Conservation (phyloP, 495 filamentous ascomycete genomes). For the Choiromyces venosus region DNA sequence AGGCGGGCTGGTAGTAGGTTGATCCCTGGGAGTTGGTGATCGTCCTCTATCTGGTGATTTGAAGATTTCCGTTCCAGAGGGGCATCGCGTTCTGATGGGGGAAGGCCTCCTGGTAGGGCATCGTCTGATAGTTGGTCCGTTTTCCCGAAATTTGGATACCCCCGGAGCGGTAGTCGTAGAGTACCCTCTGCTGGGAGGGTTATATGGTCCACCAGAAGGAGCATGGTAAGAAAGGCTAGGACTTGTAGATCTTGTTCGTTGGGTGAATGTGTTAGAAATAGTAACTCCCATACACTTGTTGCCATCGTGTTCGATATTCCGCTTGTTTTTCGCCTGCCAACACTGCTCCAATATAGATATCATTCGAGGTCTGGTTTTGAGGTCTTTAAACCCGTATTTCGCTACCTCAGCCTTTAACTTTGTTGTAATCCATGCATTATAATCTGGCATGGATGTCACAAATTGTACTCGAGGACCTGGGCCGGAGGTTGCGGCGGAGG, state of each 20-base stretch:
- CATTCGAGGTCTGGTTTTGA: conserved; percentile 66
- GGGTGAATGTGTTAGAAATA: neutral
- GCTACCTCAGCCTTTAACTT: conserved; percentile 59
- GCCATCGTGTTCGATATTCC: conserved; percentile 10
- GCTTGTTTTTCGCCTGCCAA: conserved; percentile 54
- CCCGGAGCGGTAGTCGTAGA: neutral
- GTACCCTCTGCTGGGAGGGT: neutral
- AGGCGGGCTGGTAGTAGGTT: neutral
- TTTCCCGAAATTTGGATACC: neutral
- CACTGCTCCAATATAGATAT: conserved; percentile 66
- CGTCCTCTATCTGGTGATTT: neutral
- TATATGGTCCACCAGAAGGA: neutral
- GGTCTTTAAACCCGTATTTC: conserved; percentile 67
- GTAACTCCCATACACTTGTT: neutral
- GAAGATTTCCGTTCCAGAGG: no score
- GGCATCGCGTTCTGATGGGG: no score
- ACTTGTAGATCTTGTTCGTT: conserved; percentile 4
- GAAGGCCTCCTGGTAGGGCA: neutral
- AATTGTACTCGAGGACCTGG: neutral
- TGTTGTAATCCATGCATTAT: conserved; percentile 57
- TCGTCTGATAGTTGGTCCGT: neutral
- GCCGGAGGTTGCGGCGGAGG: conserved; percentile 1
- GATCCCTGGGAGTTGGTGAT: neutral
- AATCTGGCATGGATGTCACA: conserved; percentile 54
- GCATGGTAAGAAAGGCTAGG: neutral